phyloP scores from a whole-genome alignment of 1,139 yeast genomes.

The Candida tetrigidarum region DNA sequence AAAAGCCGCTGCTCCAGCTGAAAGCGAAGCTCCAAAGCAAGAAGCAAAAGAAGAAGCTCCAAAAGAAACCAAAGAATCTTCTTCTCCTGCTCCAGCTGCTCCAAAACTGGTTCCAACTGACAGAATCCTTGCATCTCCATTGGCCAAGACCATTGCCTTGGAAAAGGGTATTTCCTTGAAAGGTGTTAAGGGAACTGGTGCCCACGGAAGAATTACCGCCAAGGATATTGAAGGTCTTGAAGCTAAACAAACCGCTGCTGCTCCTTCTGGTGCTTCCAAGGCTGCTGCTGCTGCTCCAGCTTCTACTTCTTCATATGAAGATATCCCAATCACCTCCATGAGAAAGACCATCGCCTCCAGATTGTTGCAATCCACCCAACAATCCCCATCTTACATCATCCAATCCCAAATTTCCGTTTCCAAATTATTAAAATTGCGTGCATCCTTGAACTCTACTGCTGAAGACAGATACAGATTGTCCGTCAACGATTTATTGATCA shows the following conservation, averaged over 20 bases:
- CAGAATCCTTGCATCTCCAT: conserved; percentile 92
- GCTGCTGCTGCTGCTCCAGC: conserved; percentile 49
- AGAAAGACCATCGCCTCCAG: conserved; percentile 94
- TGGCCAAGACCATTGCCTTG: conserved; percentile 91
- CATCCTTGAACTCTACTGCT: conserved; percentile 82
- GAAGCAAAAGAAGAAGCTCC: conserved; percentile 28
- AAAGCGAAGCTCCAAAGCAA: conserved; percentile 35
- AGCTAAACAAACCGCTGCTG: conserved; percentile 36
- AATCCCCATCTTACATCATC: conserved; percentile 90
- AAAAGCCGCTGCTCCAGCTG: conserved; percentile 37
- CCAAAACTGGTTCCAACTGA: conserved; percentile 40
- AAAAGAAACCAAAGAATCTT: conserved; percentile 21
- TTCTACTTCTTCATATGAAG: conserved; percentile 66
- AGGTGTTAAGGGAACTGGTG: conserved; percentile 90
- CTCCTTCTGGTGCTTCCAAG: conserved; percentile 48
- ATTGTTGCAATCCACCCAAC: conserved; percentile 81
- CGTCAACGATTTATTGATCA: conserved; percentile 90
- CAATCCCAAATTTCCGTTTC: conserved; percentile 85
- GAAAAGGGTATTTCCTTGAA: conserved; percentile 90
- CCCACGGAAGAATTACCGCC: conserved; percentile 91
- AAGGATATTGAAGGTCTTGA: conserved; percentile 81
- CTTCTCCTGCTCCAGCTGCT: conserved; percentile 30
- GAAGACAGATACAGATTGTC: conserved; percentile 91
- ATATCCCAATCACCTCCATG: conserved; percentile 88
- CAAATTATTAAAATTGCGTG: conserved; percentile 90